Conservation (phyloP, 805 yeast species). For the Candida lessepsii region DNA sequence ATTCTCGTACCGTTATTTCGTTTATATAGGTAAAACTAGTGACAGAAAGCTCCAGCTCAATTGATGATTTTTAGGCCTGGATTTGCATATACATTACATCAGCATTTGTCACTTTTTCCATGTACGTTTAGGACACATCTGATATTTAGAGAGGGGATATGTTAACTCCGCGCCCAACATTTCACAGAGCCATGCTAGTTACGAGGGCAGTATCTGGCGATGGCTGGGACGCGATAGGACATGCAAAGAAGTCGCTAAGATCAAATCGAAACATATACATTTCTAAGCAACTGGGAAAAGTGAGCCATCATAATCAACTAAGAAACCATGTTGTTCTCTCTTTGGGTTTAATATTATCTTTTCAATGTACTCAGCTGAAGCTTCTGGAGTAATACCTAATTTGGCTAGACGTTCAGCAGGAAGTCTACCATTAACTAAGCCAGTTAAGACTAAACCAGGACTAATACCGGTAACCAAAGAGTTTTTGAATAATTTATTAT, state of each 20-base stretch:
- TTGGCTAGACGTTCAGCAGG: not conserved
- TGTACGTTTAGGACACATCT: not conserved
- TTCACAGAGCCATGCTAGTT: too few species aligned
- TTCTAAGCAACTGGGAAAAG: too few species aligned
- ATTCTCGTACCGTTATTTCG: not conserved
- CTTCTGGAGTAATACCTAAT: not conserved
- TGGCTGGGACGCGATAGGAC: too few species aligned
- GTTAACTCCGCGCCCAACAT: conserved; percentile 3
- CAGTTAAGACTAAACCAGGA: conserved; percentile 11
- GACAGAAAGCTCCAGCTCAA: too few species aligned
- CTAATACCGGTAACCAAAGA: not conserved
- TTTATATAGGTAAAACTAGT: too few species aligned
- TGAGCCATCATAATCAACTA: not conserved
- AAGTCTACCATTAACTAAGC: not conserved
- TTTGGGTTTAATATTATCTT: not conserved
- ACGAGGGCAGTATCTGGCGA: too few species aligned
- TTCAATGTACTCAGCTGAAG: not conserved
- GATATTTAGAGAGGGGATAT: not conserved
- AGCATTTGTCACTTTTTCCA: too few species aligned
- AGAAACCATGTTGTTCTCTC: not conserved
- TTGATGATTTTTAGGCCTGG: too few species aligned
- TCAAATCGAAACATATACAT: too few species aligned
- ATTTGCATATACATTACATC: too few species aligned
- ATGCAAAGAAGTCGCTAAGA: too few species aligned
- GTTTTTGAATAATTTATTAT: not conserved